phyloP scores from a whole-genome alignment of 192 early-diverging fungal species.

The Cladochytrium replicatum region DNA sequence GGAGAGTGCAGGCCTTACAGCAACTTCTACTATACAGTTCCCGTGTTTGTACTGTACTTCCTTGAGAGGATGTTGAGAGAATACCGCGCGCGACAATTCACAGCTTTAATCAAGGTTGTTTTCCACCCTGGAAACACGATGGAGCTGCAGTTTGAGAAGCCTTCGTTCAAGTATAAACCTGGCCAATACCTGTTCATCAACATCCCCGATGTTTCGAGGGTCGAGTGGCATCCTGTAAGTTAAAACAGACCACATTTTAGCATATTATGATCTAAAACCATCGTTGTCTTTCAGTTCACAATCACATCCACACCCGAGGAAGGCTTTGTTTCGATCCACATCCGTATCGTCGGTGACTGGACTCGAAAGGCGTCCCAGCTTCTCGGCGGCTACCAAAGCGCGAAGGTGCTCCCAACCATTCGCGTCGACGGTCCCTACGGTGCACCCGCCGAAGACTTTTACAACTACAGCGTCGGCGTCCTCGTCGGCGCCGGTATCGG shows the following conservation, averaged over 20 bases:
- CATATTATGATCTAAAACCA: too few species aligned
- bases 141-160: conserved; percentile 61
- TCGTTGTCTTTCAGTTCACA: too few species aligned
- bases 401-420: conserved; percentile 31
- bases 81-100: conserved; percentile 41
- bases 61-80: conserved; percentile 54
- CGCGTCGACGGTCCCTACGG: conserved; percentile 73
- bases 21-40: conserved; percentile 9
- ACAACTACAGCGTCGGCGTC: conserved; percentile 56
- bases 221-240: conserved; percentile 81
- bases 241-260: too few species aligned
- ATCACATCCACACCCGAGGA: conserved; percentile 70
- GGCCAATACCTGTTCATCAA: conserved; percentile 70
- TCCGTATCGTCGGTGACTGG: conserved; percentile 66
- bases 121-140: conserved; percentile 64
- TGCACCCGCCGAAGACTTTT: conserved; percentile 67
- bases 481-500: conserved; percentile 66
- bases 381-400: conserved; percentile 29
- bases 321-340: conserved; percentile 62
- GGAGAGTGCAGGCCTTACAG: conserved; percentile 18
- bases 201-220: conserved; percentile 56
- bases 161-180: conserved; percentile 34
- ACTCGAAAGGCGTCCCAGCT: conserved; percentile 49
- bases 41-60: conserved; percentile 48
- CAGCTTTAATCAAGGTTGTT: conserved; percentile 57